Percentiles rank a stretch among this genome's conserved stretches.
These are phyloP conservation scores for Dillenia turbinata DNA, from an alignment of 164 flowering plant genomes.

Conservation along the genomic window DNA sequence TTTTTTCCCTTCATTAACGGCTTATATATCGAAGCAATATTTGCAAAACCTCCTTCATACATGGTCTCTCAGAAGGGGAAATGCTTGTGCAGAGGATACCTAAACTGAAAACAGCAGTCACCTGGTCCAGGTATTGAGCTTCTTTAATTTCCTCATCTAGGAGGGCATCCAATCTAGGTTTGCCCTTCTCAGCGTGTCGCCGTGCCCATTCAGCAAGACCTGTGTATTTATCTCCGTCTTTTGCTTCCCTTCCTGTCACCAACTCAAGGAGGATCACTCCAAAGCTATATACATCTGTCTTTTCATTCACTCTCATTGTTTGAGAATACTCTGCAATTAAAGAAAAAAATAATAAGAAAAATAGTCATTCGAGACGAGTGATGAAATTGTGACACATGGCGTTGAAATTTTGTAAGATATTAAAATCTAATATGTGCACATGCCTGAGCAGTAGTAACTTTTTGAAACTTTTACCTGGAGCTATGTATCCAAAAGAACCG, in stretches of 20 bases:
- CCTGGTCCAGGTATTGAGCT: constrained; percentile 36
- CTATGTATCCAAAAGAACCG: constrained; percentile 75
- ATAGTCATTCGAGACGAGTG: too few species aligned
- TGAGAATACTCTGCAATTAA: constrained; percentile 50
- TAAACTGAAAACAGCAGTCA: constrained; percentile 43
- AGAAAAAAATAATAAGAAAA: not conserved
- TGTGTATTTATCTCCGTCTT: constrained; percentile 39
- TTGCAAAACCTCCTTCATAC: constrained; percentile 59
- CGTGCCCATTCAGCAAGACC: constrained; percentile 64
- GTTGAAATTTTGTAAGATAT: too few species aligned
- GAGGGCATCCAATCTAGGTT: constrained; percentile 25
- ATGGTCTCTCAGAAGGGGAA: constrained; percentile 49
- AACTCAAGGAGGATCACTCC: constrained; percentile 80
- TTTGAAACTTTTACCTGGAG: constrained; percentile 45
- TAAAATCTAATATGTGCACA: too few species aligned
- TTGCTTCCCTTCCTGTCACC: constrained; percentile 51
- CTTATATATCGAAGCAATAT: constrained; percentile 25
- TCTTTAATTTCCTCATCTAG: constrained; percentile 54
- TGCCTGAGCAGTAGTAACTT: too few species aligned
- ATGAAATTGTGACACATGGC: too few species aligned
- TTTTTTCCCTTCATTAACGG: constrained; percentile 6
- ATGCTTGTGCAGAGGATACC: constrained; percentile 53
- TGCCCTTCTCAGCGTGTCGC: constrained; percentile 34
- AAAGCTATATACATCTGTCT: constrained; percentile 74
- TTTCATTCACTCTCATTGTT: constrained; percentile 51